Evolutionary conservation across 768 basidiomycete genomes (phyloP), one percentile per base, ranked within the genome.

Genomic region (Termitomyces sp.): DNA sequence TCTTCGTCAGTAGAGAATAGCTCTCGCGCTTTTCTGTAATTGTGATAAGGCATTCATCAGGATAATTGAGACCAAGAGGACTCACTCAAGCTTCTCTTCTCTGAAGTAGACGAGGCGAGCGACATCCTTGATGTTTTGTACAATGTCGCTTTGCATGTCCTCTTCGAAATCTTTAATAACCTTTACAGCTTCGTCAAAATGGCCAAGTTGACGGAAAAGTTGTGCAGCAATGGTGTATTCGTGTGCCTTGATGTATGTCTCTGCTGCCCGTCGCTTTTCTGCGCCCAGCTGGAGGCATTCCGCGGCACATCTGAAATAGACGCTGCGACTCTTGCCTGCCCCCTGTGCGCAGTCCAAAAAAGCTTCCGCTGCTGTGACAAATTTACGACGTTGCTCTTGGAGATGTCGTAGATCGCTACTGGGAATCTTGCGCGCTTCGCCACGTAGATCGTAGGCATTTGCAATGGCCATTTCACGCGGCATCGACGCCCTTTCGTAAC

Each of bases 1-100:
- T 84, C 81, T 21, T 87, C 79, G 0, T 74, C 67, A 0, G 76
- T 70, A 0, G 70, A 58, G 56, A 89, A 89, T 3, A 88, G 64
- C 7, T 67, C 59, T 54, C 69, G 53, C 23, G 76, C 76, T 65
- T 79, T 70, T 21, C 87, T 87, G 60, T 12, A 34, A 35, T 46
- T 9, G 27, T 25, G 3, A 35, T 44, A 41, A 34, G 39, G 27
- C 12, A 14, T 14, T n/a, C 12, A n/a, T 55, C 10, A 48, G 1
- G 35, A 25, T 16, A 21, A 14, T 51, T 16, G 40, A 30, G 40
- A 44, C 21, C 37, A 25, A 21, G 35, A 49, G 27, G 47, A 59
- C 55, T 10, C 60, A 82, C 77, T 67, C 61, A 8, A 74, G 59
- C 10, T 72, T 61, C 37, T 70, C 66, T 45, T 68, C 66, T 21